These are phyloP conservation scores for Phytophthora vignae DNA, from an alignment of 352 stramenopile species.

Conservation along the genomic window DNA sequence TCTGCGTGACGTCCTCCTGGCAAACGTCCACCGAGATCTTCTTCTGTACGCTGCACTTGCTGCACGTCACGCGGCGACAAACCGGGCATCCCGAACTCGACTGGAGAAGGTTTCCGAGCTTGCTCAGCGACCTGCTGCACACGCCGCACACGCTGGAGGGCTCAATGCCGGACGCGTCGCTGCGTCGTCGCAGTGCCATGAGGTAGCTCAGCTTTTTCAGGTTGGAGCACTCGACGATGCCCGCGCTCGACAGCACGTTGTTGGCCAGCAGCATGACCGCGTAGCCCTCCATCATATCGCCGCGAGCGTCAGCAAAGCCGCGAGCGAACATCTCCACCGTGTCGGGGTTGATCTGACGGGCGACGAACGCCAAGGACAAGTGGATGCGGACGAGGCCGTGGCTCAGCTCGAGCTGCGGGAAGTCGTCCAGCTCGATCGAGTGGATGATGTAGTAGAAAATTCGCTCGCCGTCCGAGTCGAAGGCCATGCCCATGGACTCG, in stretches of 20 bases:
- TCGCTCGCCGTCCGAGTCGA: conserved; percentile 42
- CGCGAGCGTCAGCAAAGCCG: conserved; percentile 50
- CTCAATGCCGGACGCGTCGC: conserved; percentile 20
- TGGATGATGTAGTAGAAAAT: conserved; percentile 57
- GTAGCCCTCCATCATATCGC: conserved; percentile 50
- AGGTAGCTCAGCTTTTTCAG: conserved; percentile 72
- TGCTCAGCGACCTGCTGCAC: conserved; percentile 37
- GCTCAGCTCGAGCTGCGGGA: conserved; percentile 12
- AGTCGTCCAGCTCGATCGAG: conserved; percentile 43
- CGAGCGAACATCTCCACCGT: conserved; percentile 60
- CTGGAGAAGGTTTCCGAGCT: conserved; percentile 29
- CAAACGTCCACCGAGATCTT: conserved; percentile 43
- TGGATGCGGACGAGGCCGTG: conserved; percentile 49
- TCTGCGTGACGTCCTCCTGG: conserved; percentile 51
- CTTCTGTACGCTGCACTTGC: conserved; percentile 58
- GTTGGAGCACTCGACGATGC: conserved; percentile 53
- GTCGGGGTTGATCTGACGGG: conserved; percentile 34
- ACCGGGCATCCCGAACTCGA: conserved; percentile 32
- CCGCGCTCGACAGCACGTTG: conserved; percentile 34
- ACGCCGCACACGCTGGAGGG: conserved; percentile 31
- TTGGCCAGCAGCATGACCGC: conserved; percentile 42
- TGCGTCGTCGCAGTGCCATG: conserved; percentile 36
- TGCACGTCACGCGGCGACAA: conserved; percentile 39
- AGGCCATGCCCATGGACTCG: conserved; percentile 49
- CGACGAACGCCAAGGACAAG: conserved; percentile 58